Evolutionary conservation across 441 rosid genomes (phyloP).

Genomic region (Gossypium davidsonii): DNA sequence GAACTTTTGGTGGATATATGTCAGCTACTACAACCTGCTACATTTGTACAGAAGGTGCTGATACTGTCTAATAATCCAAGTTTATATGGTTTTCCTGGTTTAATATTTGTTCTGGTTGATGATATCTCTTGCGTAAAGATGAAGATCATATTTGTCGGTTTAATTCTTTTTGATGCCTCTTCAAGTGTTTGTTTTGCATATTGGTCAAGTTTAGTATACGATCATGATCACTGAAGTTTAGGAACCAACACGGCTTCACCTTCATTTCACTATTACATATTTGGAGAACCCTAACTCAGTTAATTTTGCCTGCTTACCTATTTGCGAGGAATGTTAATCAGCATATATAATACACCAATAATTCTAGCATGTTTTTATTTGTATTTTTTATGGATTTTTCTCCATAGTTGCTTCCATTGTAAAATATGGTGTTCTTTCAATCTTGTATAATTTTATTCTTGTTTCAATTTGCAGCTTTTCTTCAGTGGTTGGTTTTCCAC

Average conservation of each 20-base stretch:
- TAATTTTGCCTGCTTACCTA: not conserved
- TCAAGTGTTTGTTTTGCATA: not conserved
- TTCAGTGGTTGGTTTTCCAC: conserved; percentile 58
- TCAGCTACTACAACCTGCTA: conserved; percentile 62
- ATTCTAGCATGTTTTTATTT: not conserved
- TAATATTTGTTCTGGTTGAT: not conserved
- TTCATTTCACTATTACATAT: not conserved
- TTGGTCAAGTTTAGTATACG: not conserved
- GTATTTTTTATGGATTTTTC: not conserved
- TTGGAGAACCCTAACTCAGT: not conserved
- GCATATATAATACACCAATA: not conserved
- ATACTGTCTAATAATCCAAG: conserved; percentile 13
- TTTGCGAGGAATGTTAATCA: not conserved
- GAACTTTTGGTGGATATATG: conserved; percentile 93
- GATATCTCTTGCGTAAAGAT: conserved; percentile 7
- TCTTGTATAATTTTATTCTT: conserved; percentile 6
- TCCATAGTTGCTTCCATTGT: not conserved
- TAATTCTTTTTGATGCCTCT: conserved; percentile 2
- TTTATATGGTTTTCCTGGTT: conserved; percentile 4
- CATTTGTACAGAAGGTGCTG: conserved; percentile 72
- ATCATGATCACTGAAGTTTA: not conserved
- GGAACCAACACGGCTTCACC: not conserved
- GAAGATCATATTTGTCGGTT: conserved; percentile 3
- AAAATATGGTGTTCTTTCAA: conserved; percentile 8
- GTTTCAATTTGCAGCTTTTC: conserved; percentile 46